A percentile compares a stretch with the other conserved stretches of the same genome.
phyloP scores from a whole-genome alignment of 768 basidiomycete species.

The Imleria badia region DNA sequence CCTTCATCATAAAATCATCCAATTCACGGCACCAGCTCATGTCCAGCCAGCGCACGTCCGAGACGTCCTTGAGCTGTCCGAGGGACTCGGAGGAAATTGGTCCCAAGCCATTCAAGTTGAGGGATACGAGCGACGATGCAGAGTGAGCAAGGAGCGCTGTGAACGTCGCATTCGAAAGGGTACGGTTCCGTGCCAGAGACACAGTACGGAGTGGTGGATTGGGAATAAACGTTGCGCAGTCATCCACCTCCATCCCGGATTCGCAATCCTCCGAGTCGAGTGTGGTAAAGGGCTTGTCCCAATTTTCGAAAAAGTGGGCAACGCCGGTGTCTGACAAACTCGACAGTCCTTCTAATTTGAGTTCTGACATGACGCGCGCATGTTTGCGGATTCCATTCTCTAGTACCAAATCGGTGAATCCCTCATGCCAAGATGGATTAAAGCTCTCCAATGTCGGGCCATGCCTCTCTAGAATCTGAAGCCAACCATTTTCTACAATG shows the following conservation, averaged over 20 bases:
- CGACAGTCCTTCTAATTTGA: constrained; percentile 55
- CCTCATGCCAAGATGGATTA: constrained; percentile 67
- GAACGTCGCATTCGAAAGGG: constrained; percentile 54
- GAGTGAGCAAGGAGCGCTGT: constrained; percentile 67
- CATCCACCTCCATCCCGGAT: constrained; percentile 22
- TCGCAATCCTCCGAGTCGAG: constrained; percentile 12
- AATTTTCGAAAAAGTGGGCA: constrained; percentile 61
- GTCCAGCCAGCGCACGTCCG: constrained; percentile 60
- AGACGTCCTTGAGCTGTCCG: constrained; percentile 34
- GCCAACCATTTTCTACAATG: constrained; percentile 54
- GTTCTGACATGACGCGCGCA: constrained; percentile 44
- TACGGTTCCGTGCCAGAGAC: constrained; percentile 63
- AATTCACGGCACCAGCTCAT: constrained; percentile 83
- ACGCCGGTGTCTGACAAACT: constrained; percentile 73
- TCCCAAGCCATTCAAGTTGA: constrained; percentile 82
- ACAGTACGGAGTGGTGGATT: constrained; percentile 51
- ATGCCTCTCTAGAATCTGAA: constrained; percentile 52
- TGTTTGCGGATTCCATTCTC: constrained; percentile 56
- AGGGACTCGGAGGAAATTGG: constrained; percentile 52
- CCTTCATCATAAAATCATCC: constrained; percentile 81
- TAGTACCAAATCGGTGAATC: constrained; percentile 61
- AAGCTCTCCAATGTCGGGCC: constrained; percentile 59
- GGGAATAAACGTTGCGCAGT: constrained; percentile 11
- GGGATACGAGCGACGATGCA: constrained; percentile 49
- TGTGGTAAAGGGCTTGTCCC: constrained; percentile 34